Base-by-base conservation (phyloP, 257 asterid genomes). In the Coffea eugenioides region DNA sequence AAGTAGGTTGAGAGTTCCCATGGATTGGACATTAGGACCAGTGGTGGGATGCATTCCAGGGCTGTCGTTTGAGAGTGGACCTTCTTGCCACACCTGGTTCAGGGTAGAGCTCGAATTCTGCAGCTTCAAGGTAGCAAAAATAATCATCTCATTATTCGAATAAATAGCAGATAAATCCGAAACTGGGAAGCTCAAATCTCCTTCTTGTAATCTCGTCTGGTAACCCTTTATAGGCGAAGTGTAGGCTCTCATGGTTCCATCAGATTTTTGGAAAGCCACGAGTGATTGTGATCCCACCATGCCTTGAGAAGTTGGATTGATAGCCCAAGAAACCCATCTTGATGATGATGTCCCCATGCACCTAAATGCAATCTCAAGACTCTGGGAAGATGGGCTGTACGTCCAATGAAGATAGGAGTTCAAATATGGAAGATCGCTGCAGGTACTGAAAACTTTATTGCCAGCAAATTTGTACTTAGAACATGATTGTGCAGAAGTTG, bases 41-140 rank as follows among this genome's bases (percentile, higher is more conserved):
- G 95, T 52, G 23, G 87, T 79, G 31, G 86, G 71, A 83, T 66
- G 48, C 80, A 78, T 70, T 4, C 86, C 86, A 9, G 95, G 99
- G 43, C 87, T 73, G 68, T 84, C 91, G 3, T 90, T 89, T 8
- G 97, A 93, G 77, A 93, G 62, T 2, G 98, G 97, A 15, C 98
- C 99, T 31, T 90, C 93, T 80, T 95, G 99, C 99, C 99, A 95
- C n/a, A 92, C 90, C 75, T 95, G 99, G 80, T 92, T 93, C 43
- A 93, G 80, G 14, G 84, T 77, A 9, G 91, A 82, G 84, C 90
- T 90, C 2, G 85, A 27, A 27, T 27, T 27, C 27, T 27, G 27
- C 27, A 27, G 27, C 27, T 27, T 27, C 27, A 27, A 27, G 27
- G 27, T 27, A 27, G 27, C 27, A 27, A 27, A 27, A 27, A 27